Percentiles rank a stretch among this genome's conserved stretches.
Evolutionary conservation across 805 yeast genomes (phyloP).

Genomic region (Candida silvatica): DNA sequence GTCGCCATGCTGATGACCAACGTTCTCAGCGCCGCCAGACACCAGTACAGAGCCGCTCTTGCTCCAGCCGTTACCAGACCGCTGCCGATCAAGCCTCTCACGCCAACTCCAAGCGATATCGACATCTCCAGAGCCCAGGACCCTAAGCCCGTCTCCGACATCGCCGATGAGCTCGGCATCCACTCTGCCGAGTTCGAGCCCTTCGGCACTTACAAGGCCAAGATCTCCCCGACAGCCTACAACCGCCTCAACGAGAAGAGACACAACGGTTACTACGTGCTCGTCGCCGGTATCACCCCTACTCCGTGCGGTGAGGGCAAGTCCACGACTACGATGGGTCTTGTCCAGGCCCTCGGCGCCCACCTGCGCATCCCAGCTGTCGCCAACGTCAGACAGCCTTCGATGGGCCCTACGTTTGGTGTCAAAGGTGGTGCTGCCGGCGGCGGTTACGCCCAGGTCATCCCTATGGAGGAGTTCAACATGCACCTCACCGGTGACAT

Average conservation of each 20-base stretch:
- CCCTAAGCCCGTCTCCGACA: conserved; percentile 60
- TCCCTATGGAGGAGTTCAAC: conserved; percentile 85
- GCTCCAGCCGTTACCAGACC: conserved; percentile 37
- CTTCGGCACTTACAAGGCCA: conserved; percentile 70
- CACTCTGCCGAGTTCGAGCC: conserved; percentile 62
- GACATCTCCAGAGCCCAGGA: conserved; percentile 70
- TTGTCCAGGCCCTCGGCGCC: conserved; percentile 75
- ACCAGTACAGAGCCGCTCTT: conserved; percentile 18
- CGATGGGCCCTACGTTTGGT: conserved; percentile 87
- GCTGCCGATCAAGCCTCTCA: conserved; percentile 43
- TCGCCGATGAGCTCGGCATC: conserved; percentile 65
- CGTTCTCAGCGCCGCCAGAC: conserved; percentile 61
- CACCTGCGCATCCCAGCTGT: conserved; percentile 60
- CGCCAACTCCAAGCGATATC: conserved; percentile 75
- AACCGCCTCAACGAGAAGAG: conserved; percentile 51
- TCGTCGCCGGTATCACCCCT: conserved; percentile 81
- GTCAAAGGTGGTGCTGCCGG: conserved; percentile 90
- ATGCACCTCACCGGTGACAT: conserved; percentile 83
- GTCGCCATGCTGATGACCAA: conserved; percentile 75
- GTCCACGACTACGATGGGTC: conserved; percentile 76
- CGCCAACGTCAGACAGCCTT: conserved; percentile 82
- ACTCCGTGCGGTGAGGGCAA: conserved; percentile 85
- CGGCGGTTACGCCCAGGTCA: conserved; percentile 82
- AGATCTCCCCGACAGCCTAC: conserved; percentile 56
- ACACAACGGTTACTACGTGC: conserved; percentile 60